Evolutionary conservation across 1,139 yeast genomes (phyloP), one percentile per base, ranked within the genome.

Genomic region (Keqinozyma sinolaborantium): DNA sequence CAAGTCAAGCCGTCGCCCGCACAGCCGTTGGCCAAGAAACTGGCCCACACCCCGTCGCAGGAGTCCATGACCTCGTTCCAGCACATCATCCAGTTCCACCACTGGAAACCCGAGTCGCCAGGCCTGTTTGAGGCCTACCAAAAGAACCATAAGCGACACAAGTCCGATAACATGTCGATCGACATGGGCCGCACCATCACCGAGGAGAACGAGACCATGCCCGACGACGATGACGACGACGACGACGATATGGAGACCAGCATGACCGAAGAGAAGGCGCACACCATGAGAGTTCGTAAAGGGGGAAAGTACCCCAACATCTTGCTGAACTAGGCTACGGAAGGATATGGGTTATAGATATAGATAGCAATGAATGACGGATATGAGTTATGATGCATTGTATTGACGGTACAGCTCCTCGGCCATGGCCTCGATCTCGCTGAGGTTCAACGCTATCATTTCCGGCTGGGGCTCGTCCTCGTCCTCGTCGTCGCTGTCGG

Each of bases 351-450:
- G n/a, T n/a, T n/a, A n/a, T n/a, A n/a, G n/a, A n/a, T n/a, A n/a
- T n/a, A n/a, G n/a, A n/a, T n/a, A n/a, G n/a, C n/a, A n/a, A n/a
- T n/a, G n/a, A n/a, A n/a, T n/a, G n/a, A n/a, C n/a, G n/a, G n/a
- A n/a, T n/a, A n/a, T n/a, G n/a, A n/a, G n/a, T n/a, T n/a, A n/a
- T n/a, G n/a, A n/a, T n/a, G n/a, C n/a, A 9, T n/a, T 12, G 9
- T 20, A 12, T n/a, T 10, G 30, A 14, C 15, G 21, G 44, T 65
- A 74, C 55, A 73, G 70, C 18, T 65, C 65, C 40, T 73, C 76
- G 0, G 82, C 80, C 60, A 77, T 60, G n/a, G 52, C 50, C 44
- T 78, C 83, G 23, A 78, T 64, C 36, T 78, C 83, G 6, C 44
- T 53, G 25, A 75, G 39, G 41, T 62, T 59, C 29, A 75, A 46